Evolutionary conservation across 306 rosid species (phyloP).

Genomic region (Cajanus cajan): DNA sequence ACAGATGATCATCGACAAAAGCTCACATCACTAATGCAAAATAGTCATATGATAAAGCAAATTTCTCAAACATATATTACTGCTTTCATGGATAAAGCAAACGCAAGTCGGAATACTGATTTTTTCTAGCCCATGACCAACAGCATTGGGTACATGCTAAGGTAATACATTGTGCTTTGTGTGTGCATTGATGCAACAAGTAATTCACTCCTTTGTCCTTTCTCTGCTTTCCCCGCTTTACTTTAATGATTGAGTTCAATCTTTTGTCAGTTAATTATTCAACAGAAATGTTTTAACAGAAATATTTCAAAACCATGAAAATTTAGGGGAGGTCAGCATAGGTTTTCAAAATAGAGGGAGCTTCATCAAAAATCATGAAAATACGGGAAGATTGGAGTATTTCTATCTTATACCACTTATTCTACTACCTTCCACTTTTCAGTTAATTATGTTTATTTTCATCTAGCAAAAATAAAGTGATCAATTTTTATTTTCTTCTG

Average conservation of each 20-base stretch:
- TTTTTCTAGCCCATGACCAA: constrained; percentile 11
- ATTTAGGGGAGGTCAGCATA: neutral
- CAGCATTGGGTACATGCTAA: constrained; percentile 5
- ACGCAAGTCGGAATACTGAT: neutral
- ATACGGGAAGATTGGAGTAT: neutral
- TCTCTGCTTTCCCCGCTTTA: neutral
- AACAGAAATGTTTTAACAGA: neutral
- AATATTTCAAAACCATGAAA: neutral
- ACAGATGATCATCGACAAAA: constrained; percentile 26
- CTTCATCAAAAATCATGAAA: neutral
- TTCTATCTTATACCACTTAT: neutral
- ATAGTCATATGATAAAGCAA: neutral
- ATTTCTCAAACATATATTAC: neutral
- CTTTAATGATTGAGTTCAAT: constrained; percentile 14
- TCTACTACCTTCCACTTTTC: neutral
- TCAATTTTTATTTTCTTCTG: neutral
- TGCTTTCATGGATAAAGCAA: constrained; percentile 9
- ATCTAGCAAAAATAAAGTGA: neutral
- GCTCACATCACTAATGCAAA: constrained; percentile 8
- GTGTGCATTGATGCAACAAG: neutral
- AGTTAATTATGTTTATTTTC: neutral
- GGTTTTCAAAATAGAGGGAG: neutral
- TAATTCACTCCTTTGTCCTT: neutral
- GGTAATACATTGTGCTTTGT: neutral
- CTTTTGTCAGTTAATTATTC: neutral